Evolutionary conservation across 352 stramenopile genomes (phyloP), one percentile per base, ranked within the genome.

Genomic region (Blastocystis sp.): DNA sequence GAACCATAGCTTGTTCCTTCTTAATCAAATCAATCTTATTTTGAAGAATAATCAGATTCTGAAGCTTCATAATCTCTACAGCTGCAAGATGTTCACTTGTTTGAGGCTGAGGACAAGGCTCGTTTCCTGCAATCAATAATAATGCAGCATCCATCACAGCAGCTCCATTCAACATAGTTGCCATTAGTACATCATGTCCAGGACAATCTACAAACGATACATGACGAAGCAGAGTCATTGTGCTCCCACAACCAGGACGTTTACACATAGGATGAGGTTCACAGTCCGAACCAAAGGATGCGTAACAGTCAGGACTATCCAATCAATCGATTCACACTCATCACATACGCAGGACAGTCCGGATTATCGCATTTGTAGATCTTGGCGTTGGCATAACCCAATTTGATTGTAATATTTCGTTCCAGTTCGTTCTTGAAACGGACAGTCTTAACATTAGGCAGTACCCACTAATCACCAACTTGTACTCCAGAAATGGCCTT

Each of bases 1-100:
- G 96, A 58, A 95, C 94, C 86, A 97, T 90, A 0, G 96, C 97
- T 51, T 94, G 94, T 89, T 98, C 95, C 78, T 96, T 94, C 92
- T 99, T 99, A 89, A 99, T 97, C 89, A 99, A 89, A 92, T 99
- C 97, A 39, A 99, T 96, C 92, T 99, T 99, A 91, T 99, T 99
- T 91, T 99, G 96, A 61, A 99, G 90, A 90, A 99, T 99, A 86
- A 99, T 97, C 88, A 99, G 99, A 91, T 99, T 98, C 90, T 98
- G 92, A 21, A 99, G 92, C 49, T 96, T 92, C 97, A 99, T 99
- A 91, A 99, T 99, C 92, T 99, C 97, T 58, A 99, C 97, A 63
- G 97, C 96, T 29, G 97, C 97, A 75, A 99, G 92, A 90, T 99
- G 97, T 91, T 99, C 97, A 58, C 94, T 98, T 39, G 97, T 99